Evolutionary conservation across 1,139 yeast species (phyloP).

Genomic region (Saccharomyces hybrid): DNA sequence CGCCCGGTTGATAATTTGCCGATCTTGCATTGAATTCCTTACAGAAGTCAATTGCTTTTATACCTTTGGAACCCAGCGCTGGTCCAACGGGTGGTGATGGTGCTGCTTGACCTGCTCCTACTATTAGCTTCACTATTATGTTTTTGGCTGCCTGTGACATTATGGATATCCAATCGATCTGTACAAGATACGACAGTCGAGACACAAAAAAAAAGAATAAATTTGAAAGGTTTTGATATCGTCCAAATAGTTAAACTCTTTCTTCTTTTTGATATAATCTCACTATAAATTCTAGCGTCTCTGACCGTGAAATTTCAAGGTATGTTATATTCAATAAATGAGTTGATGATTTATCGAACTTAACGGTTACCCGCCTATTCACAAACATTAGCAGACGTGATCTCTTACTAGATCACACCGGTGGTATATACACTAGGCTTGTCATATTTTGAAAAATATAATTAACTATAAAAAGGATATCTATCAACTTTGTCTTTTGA

Average conservation of each 20-base stretch:
- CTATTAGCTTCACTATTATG: slow-evolving; percentile 76
- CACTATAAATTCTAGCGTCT: no score
- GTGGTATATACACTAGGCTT: no score
- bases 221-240: background rate
- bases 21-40: slow-evolving; percentile 97
- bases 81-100: slow-evolving; percentile 99
- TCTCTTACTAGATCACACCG: no score
- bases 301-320: no score
- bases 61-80: slow-evolving; percentile 97
- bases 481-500: background rate
- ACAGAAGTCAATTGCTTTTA: slow-evolving; percentile 96
- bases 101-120: slow-evolving; percentile 98
- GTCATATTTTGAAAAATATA: background rate
- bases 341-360: no score
- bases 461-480: background rate
- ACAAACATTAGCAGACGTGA: no score
- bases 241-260: background rate
- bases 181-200: background rate
- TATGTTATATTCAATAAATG: no score
- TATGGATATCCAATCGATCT: background rate
- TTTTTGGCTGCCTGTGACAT: slow-evolving; percentile 30
- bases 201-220: background rate
- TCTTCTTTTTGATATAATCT: no score
- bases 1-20: slow-evolving; percentile 75
- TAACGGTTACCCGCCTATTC: no score